Evolutionary conservation across 176 grass and related monocot genomes (phyloP).

Genomic region (Hordeum marinum): DNA sequence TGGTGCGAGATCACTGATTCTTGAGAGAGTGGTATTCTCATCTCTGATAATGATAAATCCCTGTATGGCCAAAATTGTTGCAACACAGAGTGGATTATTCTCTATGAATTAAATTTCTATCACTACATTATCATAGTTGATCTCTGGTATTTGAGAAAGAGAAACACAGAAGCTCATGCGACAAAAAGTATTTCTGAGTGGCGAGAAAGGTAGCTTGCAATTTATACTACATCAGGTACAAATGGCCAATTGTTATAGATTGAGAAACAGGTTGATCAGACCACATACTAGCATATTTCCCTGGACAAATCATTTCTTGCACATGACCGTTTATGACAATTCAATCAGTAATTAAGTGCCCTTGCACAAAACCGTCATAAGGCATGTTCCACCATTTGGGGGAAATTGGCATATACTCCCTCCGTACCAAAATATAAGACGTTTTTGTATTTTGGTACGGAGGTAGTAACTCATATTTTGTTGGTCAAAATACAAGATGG

Average conservation of each 20-base stretch:
- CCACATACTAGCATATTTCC: neutral
- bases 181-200: neutral
- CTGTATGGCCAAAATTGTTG: conserved; percentile 35
- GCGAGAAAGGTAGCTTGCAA: neutral
- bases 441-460: too few relatives aligned
- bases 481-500: too few relatives aligned
- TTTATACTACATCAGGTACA: neutral
- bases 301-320: neutral
- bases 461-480: too few relatives aligned
- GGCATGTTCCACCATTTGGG: neutral
- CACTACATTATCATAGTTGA: neutral
- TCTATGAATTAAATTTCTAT: neutral
- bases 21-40: conserved; percentile 55
- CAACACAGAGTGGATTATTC: neutral
- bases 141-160: neutral
- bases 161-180: neutral
- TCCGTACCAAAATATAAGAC: too few relatives aligned
- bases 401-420: neutral
- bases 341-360: neutral
- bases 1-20: conserved; percentile 68
- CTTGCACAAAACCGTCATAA: conserved; percentile 1
- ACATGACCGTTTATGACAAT: neutral
- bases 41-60: conserved; percentile 90
- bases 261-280: neutral
- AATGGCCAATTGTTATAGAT: neutral